Evolutionary conservation across 2,329 filamentous ascomycete species (phyloP), one percentile per base, ranked within the genome.

Genomic region (Alternaria sp.): DNA sequence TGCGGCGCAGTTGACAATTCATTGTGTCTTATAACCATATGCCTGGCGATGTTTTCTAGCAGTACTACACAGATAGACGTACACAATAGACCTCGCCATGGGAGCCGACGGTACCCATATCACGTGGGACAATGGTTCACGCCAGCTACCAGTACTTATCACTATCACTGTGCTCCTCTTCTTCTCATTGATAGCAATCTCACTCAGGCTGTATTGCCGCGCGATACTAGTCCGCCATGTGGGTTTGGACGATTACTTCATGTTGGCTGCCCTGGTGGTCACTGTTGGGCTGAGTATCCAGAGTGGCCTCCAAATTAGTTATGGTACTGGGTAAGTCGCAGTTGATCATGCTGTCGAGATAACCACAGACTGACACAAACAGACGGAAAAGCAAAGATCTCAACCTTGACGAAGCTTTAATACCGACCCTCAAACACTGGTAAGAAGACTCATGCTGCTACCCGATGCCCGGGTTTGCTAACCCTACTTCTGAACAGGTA

Each of bases 401-500:
- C 32, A 16, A 16, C 5, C 14, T 16, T 12, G 32, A 36, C 2
- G 32, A 16, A 4, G 5, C 14, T 8, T 14, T 36, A 5, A 6
- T 36, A 16, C 32, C 32, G 32, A 36, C 32, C 5, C 32, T 36
- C 12, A 36, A 36, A 14, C 32, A 14, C 32, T 36, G 32, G 32
- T 36, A 12, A 36, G 12, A 36, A 36, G 0, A 36, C 14, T 36
- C 1, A 16, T 36, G 12, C 32, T 36, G 0, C 12, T 36, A 16
- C 14, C 3, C 32, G 32, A 0, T 14, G 14, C 14, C 12, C 5
- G 1, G 11, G 12, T 16, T 0, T 8, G 0, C 32, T 36, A 16
- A 36, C 1, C 12, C 0, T 16, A 16, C 32, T 5, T 36, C 32
- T 16, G 32, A 36, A 14, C 12, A 36, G 32, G 32, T 36, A 36